These are phyloP conservation scores for Penicillium dipodomyicola DNA, from an alignment of 495 filamentous ascomycete genomes.

Conservation along the genomic window DNA sequence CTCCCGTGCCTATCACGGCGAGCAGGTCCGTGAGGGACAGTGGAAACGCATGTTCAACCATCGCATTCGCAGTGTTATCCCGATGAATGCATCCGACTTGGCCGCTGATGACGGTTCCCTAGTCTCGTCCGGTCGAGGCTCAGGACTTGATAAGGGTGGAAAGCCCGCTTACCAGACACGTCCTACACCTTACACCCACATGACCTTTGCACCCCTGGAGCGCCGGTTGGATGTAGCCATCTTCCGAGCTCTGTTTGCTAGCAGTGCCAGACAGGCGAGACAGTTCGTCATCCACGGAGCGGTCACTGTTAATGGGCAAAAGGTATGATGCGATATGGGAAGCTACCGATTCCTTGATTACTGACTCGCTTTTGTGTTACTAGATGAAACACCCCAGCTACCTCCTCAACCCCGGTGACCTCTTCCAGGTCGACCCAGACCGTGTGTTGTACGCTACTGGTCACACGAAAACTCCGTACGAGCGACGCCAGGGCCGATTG, in stretches of 20 bases:
- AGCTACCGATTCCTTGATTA: background rate
- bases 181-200: constrained; percentile 80
- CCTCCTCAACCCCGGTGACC: constrained; percentile 93
- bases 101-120: constrained; percentile 77
- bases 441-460: constrained; percentile 86
- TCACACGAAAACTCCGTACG: constrained; percentile 55
- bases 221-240: constrained; percentile 87
- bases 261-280: constrained; percentile 88
- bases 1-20: constrained; percentile 86
- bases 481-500: constrained; percentile 43
- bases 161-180: constrained; percentile 10
- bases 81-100: constrained; percentile 76
- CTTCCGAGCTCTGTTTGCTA: constrained; percentile 89
- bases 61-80: constrained; percentile 71
- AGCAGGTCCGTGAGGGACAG: constrained; percentile 83
- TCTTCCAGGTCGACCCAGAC: constrained; percentile 92
- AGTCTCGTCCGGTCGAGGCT: constrained; percentile 75
- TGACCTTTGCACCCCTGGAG: constrained; percentile 89
- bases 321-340: constrained; percentile 51
- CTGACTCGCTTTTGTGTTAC: constrained; percentile 7
- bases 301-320: constrained; percentile 94
- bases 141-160: constrained; percentile 51
- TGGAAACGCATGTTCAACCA: constrained; percentile 91
- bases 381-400: constrained; percentile 93
- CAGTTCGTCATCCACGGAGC: constrained; percentile 91